These are phyloP conservation scores for Paramecium octaurelia DNA, from an alignment of 73 alveolate genomes.

Conservation along the genomic window DNA sequence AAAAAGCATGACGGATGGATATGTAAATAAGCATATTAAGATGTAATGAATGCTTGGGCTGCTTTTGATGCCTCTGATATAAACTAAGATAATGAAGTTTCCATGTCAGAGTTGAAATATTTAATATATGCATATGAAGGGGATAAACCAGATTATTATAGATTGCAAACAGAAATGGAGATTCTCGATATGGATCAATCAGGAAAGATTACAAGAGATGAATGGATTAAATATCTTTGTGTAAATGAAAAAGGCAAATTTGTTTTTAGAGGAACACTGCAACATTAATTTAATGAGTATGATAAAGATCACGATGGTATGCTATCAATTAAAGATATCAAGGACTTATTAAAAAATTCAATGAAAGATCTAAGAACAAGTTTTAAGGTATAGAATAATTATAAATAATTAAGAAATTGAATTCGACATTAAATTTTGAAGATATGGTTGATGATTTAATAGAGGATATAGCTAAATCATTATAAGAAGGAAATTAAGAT, in stretches of 20 bases:
- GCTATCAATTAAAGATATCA: neutral
- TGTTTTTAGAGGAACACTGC: neutral
- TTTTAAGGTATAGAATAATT: neutral
- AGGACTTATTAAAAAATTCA: neutral
- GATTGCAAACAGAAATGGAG: conserved; percentile 45
- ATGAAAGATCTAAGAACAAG: neutral
- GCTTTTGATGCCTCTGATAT: conserved; percentile 58
- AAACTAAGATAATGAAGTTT: neutral
- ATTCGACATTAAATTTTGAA: neutral
- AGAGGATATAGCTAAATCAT: neutral
- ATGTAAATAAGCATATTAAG: conserved; percentile 14
- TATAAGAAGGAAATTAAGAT: neutral
- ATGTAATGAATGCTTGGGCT: conserved; percentile 54
- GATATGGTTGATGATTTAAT: neutral
- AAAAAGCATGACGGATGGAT: neutral
- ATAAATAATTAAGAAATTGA: neutral
- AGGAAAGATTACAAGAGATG: conserved; percentile 26
- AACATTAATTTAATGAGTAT: neutral
- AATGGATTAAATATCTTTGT: conserved; percentile 50
- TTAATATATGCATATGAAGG: conserved; percentile 46
- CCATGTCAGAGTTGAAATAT: conserved; percentile 34
- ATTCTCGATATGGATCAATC: conserved; percentile 42
- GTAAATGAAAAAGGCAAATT: neutral
- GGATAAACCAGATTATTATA: conserved; percentile 38
- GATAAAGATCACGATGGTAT: neutral